A percentile compares a stretch with the other conserved stretches of the same genome.
phyloP scores from a whole-genome alignment of 1,284 basidiomycete species.

The Earliella scabrosa region DNA sequence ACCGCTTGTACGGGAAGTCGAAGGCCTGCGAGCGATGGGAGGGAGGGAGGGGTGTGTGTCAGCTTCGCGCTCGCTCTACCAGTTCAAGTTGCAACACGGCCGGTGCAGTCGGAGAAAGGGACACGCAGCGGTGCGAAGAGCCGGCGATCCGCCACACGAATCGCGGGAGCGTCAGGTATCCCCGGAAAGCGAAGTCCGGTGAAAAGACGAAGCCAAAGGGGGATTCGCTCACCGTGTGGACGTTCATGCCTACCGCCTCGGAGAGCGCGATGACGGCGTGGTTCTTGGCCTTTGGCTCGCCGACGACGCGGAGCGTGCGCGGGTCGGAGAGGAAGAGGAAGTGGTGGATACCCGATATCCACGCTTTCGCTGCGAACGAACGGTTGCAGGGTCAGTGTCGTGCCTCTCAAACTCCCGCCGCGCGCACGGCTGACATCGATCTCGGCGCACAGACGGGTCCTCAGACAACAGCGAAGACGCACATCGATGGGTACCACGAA shows the following conservation, averaged over 20 bases:
- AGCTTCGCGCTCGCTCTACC: background rate
- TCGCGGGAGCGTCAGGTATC: too few relatives aligned
- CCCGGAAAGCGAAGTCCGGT: too few relatives aligned
- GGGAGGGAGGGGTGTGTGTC: background rate
- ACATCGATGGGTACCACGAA: conserved; percentile 48
- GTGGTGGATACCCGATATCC: conserved; percentile 50
- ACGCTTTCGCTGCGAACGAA: conserved; percentile 42
- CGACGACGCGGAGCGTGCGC: conserved; percentile 48
- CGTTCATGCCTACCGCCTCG: conserved; percentile 23
- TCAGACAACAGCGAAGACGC: conserved; percentile 21
- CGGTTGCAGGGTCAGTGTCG: background rate
- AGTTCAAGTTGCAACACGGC: background rate
- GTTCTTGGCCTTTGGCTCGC: conserved; percentile 50
- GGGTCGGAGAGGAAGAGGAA: conserved; percentile 54
- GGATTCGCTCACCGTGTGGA: conserved; percentile 19
- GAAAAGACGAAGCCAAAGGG: background rate
- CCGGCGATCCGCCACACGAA: too few relatives aligned
- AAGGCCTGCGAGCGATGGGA: conserved; percentile 36
- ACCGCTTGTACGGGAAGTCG: conserved; percentile 42
- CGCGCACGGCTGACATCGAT: too few relatives aligned
- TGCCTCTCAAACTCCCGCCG: too few relatives aligned
- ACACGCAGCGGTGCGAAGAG: too few relatives aligned
- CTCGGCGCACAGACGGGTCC: too few relatives aligned
- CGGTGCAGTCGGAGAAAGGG: too few relatives aligned
- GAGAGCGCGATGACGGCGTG: conserved; percentile 37